A percentile compares a stretch with the other conserved stretches of the same genome.
Evolutionary conservation across 352 stramenopile genomes (phyloP).

Genomic region (Plasmopara viticola): DNA sequence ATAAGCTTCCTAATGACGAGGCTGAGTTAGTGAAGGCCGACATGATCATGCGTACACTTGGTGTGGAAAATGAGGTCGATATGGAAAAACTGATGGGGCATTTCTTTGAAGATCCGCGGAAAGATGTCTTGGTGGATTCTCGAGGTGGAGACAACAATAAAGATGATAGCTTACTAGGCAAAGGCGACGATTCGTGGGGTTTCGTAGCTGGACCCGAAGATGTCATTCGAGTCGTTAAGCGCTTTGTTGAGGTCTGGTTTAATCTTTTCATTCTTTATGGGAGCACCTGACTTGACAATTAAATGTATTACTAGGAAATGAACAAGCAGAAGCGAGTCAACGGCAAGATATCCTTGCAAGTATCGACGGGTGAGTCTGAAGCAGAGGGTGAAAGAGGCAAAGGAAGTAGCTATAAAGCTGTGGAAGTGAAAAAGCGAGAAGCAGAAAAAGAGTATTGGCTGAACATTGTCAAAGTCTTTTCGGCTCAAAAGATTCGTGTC

Average conservation of each 20-base stretch:
- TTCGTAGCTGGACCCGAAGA: slow-evolving; percentile 78
- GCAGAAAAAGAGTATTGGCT: slow-evolving; percentile 78
- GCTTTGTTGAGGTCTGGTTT: slow-evolving; percentile 76
- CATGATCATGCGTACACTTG: slow-evolving; percentile 82
- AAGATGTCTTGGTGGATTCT: slow-evolving; percentile 27
- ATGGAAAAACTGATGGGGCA: slow-evolving; percentile 77
- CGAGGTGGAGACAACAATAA: slow-evolving; percentile 14
- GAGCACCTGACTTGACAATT: not conserved
- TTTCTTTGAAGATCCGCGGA: slow-evolving; percentile 67
- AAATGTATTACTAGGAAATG: slow-evolving; percentile 36
- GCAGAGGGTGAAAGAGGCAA: slow-evolving; percentile 17
- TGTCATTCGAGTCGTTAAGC: slow-evolving; percentile 81
- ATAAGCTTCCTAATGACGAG: slow-evolving; percentile 64
- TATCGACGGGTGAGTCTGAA: slow-evolving; percentile 21
- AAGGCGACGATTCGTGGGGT: slow-evolving; percentile 29
- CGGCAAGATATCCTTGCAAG: slow-evolving; percentile 3
- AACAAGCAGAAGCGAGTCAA: slow-evolving; percentile 47
- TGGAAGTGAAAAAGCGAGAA: slow-evolving; percentile 38
- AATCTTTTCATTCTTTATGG: not conserved
- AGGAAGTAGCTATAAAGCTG: slow-evolving; percentile 16
- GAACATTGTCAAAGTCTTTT: slow-evolving; percentile 67
- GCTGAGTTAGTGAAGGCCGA: slow-evolving; percentile 83
- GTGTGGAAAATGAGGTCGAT: slow-evolving; percentile 81
- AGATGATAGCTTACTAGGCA: slow-evolving; percentile 3
- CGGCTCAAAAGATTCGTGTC: slow-evolving; percentile 53